Evolutionary conservation across 2,329 filamentous ascomycete species (phyloP).

Genomic region (Ascochyta rabiei): DNA sequence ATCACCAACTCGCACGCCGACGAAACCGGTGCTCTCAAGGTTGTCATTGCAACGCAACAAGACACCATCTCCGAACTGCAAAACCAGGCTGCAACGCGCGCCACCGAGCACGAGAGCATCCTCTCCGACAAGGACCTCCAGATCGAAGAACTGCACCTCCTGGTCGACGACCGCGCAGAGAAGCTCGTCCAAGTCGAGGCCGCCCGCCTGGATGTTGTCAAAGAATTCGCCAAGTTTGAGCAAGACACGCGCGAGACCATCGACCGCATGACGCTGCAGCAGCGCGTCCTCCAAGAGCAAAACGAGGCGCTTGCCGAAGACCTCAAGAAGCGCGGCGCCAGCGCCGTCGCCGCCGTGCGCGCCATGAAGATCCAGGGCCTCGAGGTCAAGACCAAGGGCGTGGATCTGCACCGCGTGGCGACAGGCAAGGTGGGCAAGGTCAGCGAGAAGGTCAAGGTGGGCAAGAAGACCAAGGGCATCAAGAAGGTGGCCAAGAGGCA

Average conservation of each 20-base stretch:
- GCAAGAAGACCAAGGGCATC: constrained; percentile 38
- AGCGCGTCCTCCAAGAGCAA: constrained; percentile 37
- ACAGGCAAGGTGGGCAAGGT: constrained; percentile 40
- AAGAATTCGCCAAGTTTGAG: constrained; percentile 34
- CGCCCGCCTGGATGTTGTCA: constrained; percentile 42
- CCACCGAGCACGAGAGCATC: constrained; percentile 30
- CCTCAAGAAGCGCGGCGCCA: constrained; percentile 36
- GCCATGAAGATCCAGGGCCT: constrained; percentile 45
- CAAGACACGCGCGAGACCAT: constrained; percentile 41
- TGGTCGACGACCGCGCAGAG: constrained; percentile 42
- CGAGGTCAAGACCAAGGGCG: constrained; percentile 33
- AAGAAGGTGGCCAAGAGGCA: constrained; percentile 35
- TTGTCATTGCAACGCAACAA: constrained; percentile 47
- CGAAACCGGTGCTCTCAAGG: constrained; percentile 44
- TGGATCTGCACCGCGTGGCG: constrained; percentile 35
- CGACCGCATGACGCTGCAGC: constrained; percentile 34
- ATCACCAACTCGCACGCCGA: constrained; percentile 34
- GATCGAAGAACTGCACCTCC: constrained; percentile 42
- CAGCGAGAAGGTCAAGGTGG: constrained; percentile 40
- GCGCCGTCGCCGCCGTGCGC: constrained; percentile 37
- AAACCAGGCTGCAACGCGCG: constrained; percentile 28
- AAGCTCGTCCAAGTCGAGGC: constrained; percentile 40
- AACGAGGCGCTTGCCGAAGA: constrained; percentile 38
- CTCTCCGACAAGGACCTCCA: constrained; percentile 37
- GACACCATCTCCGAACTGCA: constrained; percentile 47